Evolutionary conservation across 345 rosid species (phyloP).

Genomic region (Carallia brachiata): DNA sequence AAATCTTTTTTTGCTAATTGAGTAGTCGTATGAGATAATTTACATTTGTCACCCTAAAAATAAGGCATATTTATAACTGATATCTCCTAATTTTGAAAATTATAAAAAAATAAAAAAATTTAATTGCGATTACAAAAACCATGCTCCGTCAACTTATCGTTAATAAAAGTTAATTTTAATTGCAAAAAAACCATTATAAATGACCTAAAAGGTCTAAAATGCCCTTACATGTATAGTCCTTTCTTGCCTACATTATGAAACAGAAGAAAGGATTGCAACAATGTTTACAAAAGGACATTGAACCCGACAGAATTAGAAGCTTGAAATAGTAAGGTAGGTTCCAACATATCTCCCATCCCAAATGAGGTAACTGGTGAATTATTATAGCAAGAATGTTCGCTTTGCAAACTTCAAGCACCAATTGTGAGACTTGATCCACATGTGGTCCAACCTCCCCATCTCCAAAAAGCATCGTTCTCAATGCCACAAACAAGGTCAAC

Average conservation of each 20-base stretch:
- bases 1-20: too few species aligned
- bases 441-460: slow-evolving; percentile 89
- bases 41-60: too few species aligned
- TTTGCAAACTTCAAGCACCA: slow-evolving; percentile 75
- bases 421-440: slow-evolving; percentile 66
- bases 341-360: slow-evolving; percentile 78
- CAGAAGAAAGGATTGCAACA: background rate
- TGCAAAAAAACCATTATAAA: too few species aligned
- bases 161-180: too few species aligned
- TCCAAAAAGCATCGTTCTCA: slow-evolving; percentile 81
- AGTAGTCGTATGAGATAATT: too few species aligned
- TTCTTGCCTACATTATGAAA: slow-evolving; percentile 60
- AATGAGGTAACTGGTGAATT: slow-evolving; percentile 72
- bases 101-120: too few species aligned
- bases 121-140: too few species aligned
- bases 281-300: background rate
- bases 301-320: background rate
- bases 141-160: too few species aligned
- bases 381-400: slow-evolving; percentile 76
- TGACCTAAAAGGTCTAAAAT: too few species aligned
- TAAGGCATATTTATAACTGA: too few species aligned
- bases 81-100: too few species aligned
- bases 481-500: slow-evolving; percentile 29
- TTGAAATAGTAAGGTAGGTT: background rate
- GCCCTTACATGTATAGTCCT: slow-evolving; percentile 36